Base-by-base conservation (phyloP, 1,139 yeast genomes). In the Yamadazyma triangularis region DNA sequence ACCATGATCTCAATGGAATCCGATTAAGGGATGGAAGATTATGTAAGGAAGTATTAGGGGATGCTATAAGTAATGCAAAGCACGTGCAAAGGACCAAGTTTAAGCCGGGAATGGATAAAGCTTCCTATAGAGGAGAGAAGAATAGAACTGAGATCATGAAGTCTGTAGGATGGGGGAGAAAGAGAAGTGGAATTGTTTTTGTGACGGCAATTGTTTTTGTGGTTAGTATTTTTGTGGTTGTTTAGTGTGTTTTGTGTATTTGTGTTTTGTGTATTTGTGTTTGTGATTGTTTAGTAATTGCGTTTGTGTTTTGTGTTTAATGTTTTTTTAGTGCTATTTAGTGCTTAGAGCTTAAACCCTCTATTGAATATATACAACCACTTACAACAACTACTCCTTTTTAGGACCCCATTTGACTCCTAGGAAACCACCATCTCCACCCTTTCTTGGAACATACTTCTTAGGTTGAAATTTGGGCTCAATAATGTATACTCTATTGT, bases 341-440 rank as follows among this genome's bases (percentile, higher is more conserved):
- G n/a, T n/a, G n/a, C n/a, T n/a, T n/a, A n/a, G n/a, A n/a, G n/a
- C n/a, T n/a, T n/a, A n/a, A n/a, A n/a, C n/a, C n/a, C n/a, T n/a
- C n/a, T n/a, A n/a, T n/a, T n/a, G n/a, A n/a, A n/a, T n/a, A n/a
- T n/a, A n/a, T n/a, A n/a, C n/a, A n/a, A n/a, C n/a, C n/a, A n/a
- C n/a, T n/a, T n/a, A n/a, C n/a, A n/a, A n/a, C n/a, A n/a, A n/a
- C n/a, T n/a, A n/a, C 31, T 75, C 76, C 44, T 73, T 74, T 54
- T 75, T 80, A 14, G 87, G 82, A 1, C 95, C 95, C 95, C 95
- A 86, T 46, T 78, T 81, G 27, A 85, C 77, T 11, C 94, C 94
- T 41, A 85, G 65, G 50, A 85, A 83, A 1, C 91, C 89, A 5
- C 64, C 52, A 13, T 61, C 62, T 13, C 48, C 40, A 23, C 51